Base-by-base conservation (phyloP, 257 asterid genomes). In the Leptodermis oblonga region DNA sequence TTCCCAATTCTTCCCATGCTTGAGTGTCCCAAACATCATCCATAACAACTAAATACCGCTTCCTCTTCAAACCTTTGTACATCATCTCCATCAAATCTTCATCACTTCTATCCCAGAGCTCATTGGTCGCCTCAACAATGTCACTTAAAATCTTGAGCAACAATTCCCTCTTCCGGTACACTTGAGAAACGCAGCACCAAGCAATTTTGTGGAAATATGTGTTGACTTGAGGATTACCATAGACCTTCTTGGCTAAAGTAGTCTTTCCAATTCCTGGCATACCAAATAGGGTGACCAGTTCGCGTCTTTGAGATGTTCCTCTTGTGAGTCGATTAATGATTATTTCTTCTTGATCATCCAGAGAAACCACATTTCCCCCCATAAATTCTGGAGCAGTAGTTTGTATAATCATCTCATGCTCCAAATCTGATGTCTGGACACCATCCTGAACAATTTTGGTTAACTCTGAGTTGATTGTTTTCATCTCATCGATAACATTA, bases 231-330 rank as follows among this genome's bases (percentile, higher is more conserved):
- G 31, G 43, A 45, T 76, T 53, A 31, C 45, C 55, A 55, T 70
- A 76, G 22, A 70, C 71, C 26, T 22, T 62, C 12, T 3, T 53
- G 7, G 74, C 70, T 7, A 75, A 65, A 53, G 79, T 75, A 6
- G 75, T 69, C 68, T 76, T 65, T 4, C 76, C 75, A 18, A 15
- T 25, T 2, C 80, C 73, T 1, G 58, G 73, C 80, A 76, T 76
- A 4, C 80, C 73, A 45, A 46, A 71, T 33, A 76, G 70, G 1
- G 70, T 52, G 49, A 76, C 10, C 23, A 58, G 34, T 0, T 54
- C 28, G 1, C 61, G 63, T n/a, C n/a, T n/a, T 48, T 45, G 13
- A 9, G n/a, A 2, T 63, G 45, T 3, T 13, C 46, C 33, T 11
- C 53, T 17, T 17, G 6, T 18, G 43, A 70, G 80, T 60, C 37